Evolutionary conservation across 176 grass and related monocot species (phyloP).

Genomic region (Triticum turgidum): DNA sequence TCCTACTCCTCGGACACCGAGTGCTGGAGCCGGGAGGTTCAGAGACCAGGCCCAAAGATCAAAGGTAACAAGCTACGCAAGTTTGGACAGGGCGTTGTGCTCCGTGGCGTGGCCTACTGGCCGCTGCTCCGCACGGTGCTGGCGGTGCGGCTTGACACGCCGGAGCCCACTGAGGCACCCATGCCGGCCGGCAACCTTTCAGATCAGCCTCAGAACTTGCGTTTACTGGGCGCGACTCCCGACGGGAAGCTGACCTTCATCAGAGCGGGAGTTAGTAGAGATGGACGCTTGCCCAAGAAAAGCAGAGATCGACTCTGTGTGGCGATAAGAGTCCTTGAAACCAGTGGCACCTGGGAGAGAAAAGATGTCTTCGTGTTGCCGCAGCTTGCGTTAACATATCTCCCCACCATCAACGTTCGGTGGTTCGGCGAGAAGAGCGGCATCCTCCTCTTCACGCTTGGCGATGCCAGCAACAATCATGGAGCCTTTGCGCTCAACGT

Average conservation of each 20-base stretch:
- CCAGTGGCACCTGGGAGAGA: neutral
- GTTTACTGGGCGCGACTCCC: conserved; percentile 39
- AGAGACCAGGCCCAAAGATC: neutral
- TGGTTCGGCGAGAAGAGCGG: conserved; percentile 22
- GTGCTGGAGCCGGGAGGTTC: neutral
- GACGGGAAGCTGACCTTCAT: conserved; percentile 13
- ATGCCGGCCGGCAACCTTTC: neutral
- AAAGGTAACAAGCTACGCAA: neutral
- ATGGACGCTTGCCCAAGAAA: too few species aligned
- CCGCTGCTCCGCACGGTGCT: neutral
- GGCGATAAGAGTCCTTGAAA: neutral
- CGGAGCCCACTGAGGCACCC: neutral
- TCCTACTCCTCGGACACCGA: neutral
- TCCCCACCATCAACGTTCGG: neutral
- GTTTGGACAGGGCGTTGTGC: neutral
- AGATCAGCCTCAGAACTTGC: neutral
- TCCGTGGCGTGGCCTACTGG: conserved; percentile 14
- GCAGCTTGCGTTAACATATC: neutral
- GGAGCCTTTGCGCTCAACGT: neutral
- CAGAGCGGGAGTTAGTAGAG: neutral
- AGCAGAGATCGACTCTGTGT: too few species aligned
- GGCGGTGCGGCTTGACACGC: conserved; percentile 12
- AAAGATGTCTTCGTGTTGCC: neutral
- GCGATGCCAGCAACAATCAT: neutral
- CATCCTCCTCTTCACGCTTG: conserved; percentile 9